Evolutionary conservation across 148 eudicot species (phyloP).

Genomic region (Tetragonia tetragonoides): DNA sequence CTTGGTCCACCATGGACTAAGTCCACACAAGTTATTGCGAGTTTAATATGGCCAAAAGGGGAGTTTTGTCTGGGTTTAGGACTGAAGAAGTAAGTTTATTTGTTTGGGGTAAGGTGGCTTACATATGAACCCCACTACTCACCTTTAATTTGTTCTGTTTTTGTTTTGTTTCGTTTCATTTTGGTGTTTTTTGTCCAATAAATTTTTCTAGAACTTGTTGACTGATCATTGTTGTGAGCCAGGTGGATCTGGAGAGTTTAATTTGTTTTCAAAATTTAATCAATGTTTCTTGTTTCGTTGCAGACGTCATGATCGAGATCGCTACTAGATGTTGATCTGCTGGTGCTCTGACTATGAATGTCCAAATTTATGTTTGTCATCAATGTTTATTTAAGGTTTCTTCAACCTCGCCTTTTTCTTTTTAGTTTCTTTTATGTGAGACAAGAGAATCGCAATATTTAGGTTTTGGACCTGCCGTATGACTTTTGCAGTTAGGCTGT

Average conservation of each 20-base stretch:
- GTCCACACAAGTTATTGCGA: no score
- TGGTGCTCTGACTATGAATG: slow-evolving; percentile 2
- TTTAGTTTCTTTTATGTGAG: not conserved
- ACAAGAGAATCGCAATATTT: not conserved
- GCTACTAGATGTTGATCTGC: slow-evolving; percentile 22
- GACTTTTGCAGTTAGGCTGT: slow-evolving; percentile 10
- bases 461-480: not conserved
- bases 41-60: not conserved
- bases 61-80: not conserved
- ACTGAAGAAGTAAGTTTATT: not conserved
- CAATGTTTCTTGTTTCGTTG: slow-evolving; percentile 1
- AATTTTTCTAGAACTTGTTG: no score
- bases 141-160: no score
- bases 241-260: no score
- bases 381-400: not conserved
- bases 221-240: no score
- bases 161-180: no score
- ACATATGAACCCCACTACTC: not conserved
- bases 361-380: not conserved
- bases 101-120: not conserved
- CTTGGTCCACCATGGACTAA: no score
- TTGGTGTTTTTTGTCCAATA: no score
- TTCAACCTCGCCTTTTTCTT: no score
- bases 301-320: slow-evolving; percentile 38
- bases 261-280: not conserved